A percentile compares a stretch with the other conserved stretches of the same genome.
These are phyloP conservation scores for Crataegus laevigata DNA, from an alignment of 306 rosid genomes.

Conservation along the genomic window DNA sequence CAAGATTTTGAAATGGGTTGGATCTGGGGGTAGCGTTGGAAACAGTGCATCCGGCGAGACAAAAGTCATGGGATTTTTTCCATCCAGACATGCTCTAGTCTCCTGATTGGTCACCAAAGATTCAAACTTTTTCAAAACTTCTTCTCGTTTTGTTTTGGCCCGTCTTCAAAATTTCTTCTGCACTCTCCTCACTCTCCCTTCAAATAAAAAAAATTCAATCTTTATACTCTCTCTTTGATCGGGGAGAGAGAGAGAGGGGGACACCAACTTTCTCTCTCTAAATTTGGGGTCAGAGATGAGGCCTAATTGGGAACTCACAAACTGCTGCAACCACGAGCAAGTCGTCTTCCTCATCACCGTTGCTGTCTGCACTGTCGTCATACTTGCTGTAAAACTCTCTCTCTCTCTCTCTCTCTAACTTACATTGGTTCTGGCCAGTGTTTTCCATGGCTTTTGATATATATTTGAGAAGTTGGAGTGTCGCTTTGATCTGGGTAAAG, in stretches of 20 bases:
- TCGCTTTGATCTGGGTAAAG: slow-evolving; percentile 12
- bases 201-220: neutral
- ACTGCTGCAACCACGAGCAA: slow-evolving; percentile 67
- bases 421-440: neutral
- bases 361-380: slow-evolving; percentile 47
- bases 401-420: neutral
- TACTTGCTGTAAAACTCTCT: slow-evolving; percentile 40
- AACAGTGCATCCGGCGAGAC: neutral
- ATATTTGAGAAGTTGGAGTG: neutral
- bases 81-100: neutral
- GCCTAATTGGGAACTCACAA: slow-evolving; percentile 59
- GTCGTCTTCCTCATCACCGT: slow-evolving; percentile 45
- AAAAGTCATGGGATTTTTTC: neutral
- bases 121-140: neutral
- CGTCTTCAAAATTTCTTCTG: too few relatives aligned
- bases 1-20: neutral
- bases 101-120: slow-evolving; percentile 3
- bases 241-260: neutral
- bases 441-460: neutral
- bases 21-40: neutral
- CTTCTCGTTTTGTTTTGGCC: neutral
- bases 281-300: slow-evolving; percentile 3
- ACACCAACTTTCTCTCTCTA: neutral
- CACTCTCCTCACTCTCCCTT: neutral
- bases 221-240: neutral